Base-by-base conservation (phyloP, 192 early-diverging fungal species). In the Paraglomus occultum region DNA sequence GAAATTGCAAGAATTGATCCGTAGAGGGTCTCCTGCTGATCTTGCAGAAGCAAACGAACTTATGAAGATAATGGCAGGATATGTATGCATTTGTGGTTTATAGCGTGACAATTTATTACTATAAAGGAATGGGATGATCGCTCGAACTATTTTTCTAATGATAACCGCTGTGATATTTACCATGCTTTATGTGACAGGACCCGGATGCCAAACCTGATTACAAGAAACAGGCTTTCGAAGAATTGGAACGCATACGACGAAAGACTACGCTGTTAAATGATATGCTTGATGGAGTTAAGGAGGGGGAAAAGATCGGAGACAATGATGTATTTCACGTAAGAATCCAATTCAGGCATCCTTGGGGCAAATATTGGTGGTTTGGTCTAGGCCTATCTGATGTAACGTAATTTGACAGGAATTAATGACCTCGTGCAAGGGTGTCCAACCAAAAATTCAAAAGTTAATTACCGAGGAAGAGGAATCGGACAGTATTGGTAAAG, bases 61-160 rank as follows among this genome's bases (percentile, higher is more conserved):
- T 54, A 98, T 99, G 90, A 98, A 99, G 77, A 82, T 95, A 47
- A 95, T 99, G 84, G 88, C 96, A 15, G 98, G 98, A 52, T 99
- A 96, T 74, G 92, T 92, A 84, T 67, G 79, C 73, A 43, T 4
- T 9, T 9, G 20, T 31, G 48, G 15, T 23, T 40, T 7, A 46
- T 23, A 23, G 17, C 52, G 17, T 7, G 23, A 31, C 14, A 15
- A 20, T 31, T 60, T 12, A 14, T 48, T 3, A 18, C 51, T 1
- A 51, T 51, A 51, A 17, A n/a, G 11, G 11, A 50, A 12, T 50
- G 51, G 51, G 31, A 31, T 31, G 31, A 3, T 3, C 15, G 2
- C 15, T 17, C 18, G 51, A 18, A 3, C 2, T 51, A 3, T 51
- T 18, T 31, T 31, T 31, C 31, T 31, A 31, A 31, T 31, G 31